Conservation (phyloP, 441 rosid genomes). For the Gossypium schwendimanii region DNA sequence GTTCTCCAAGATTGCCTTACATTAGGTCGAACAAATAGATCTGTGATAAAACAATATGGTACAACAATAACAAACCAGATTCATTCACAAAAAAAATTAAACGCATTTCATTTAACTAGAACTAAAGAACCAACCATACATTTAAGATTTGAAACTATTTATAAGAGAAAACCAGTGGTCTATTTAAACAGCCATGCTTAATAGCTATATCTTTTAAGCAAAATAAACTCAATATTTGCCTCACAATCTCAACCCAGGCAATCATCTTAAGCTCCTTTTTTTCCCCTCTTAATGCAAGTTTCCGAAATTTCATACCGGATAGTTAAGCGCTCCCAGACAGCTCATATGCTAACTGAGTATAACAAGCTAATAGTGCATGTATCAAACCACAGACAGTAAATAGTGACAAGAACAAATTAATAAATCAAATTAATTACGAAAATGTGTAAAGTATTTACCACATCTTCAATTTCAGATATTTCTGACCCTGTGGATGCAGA, state of each 20-base stretch:
- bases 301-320: background rate
- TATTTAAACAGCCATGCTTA: background rate
- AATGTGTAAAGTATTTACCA: conserved; percentile 31
- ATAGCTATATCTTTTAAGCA: background rate
- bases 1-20: background rate
- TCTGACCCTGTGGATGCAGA: conserved; percentile 58
- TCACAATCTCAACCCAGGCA: background rate
- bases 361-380: background rate
- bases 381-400: background rate
- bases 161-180: background rate
- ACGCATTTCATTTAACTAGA: background rate
- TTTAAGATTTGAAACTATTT: background rate
- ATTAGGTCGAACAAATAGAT: background rate
- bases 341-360: background rate
- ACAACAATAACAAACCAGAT: background rate
- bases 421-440: background rate
- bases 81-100: background rate
- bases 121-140: background rate
- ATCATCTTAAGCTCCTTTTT: background rate
- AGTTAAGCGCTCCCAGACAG: background rate
- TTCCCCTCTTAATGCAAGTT: background rate
- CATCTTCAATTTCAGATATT: conserved; percentile 83
- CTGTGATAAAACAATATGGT: background rate
- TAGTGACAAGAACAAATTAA: background rate
- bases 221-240: background rate